Conservation (phyloP, 495 filamentous ascomycete genomes). For the Aspergillus coremiiformis region DNA sequence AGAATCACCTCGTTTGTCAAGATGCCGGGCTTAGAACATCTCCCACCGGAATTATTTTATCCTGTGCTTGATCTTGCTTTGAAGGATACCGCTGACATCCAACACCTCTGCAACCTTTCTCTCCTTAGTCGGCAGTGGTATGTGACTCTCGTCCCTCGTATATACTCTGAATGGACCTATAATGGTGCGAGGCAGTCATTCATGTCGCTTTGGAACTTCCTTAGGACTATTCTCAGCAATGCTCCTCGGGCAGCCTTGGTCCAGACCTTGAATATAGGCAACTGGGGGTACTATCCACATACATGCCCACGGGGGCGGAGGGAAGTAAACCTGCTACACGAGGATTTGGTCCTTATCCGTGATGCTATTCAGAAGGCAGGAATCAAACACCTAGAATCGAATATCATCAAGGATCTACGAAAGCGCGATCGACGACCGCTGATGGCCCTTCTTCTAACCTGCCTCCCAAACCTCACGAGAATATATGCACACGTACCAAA, state of each 20-base stretch:
- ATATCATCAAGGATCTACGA: background rate
- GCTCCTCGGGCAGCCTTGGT: background rate
- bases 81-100: background rate
- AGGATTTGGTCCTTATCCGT: background rate
- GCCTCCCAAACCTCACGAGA: background rate
- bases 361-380: background rate
- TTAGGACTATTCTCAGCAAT: background rate
- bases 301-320: background rate
- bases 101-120: background rate
- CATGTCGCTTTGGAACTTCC: background rate
- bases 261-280: background rate
- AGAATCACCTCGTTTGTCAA: no score
- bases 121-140: slow-evolving; percentile 2
- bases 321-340: background rate
- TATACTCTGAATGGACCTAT: slow-evolving; percentile 1
- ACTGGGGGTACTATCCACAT: slow-evolving; percentile 1
- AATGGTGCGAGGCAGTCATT: slow-evolving; percentile 1
- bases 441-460: background rate
- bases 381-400: background rate
- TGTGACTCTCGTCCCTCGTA: background rate
- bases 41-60: no score
- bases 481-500: background rate
- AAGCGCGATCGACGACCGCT: background rate
- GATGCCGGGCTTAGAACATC: no score
- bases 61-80: no score